Percentiles rank a stretch among this genome's conserved stretches.
These are phyloP conservation scores for Sporisorium exsertum DNA, from an alignment of 1,284 basidiomycete genomes.

Conservation along the genomic window DNA sequence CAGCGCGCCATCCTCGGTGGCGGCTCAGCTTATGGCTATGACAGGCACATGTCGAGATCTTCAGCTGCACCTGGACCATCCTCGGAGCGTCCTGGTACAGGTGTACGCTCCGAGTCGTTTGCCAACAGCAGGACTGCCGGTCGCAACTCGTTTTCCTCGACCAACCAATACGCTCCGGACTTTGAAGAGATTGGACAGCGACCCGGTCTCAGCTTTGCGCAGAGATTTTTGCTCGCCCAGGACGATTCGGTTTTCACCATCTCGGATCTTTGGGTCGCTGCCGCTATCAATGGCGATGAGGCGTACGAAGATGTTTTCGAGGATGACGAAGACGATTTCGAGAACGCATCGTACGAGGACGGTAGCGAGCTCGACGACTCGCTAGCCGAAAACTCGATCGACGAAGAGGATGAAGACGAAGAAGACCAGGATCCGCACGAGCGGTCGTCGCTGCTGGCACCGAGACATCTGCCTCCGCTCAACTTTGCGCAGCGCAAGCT, in stretches of 20 bases:
- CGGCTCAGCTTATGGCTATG: constrained; percentile 60
- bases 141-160: constrained; percentile 35
- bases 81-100: not conserved
- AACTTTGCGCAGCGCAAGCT: constrained; percentile 64
- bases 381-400: constrained; percentile 34
- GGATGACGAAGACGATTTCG: constrained; percentile 75
- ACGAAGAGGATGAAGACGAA: constrained; percentile 48
- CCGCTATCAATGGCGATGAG: constrained; percentile 88
- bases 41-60: constrained; percentile 29
- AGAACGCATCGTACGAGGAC: constrained; percentile 28
- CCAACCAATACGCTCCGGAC: constrained; percentile 60
- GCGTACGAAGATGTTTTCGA: constrained; percentile 61
- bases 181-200: constrained; percentile 59
- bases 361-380: constrained; percentile 64
- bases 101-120: constrained; percentile 19
- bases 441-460: constrained; percentile 38
- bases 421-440: constrained; percentile 27
- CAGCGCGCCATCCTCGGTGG: constrained; percentile 56
- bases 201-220: constrained; percentile 75
- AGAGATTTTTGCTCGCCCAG: constrained; percentile 77
- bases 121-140: constrained; percentile 31
- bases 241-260: constrained; percentile 89
- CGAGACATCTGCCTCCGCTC: constrained; percentile 57
- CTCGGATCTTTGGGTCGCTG: constrained; percentile 91
- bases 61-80: constrained; percentile 16